Conservation (phyloP, 106 monocot species). For the Dendrobium nobile region DNA sequence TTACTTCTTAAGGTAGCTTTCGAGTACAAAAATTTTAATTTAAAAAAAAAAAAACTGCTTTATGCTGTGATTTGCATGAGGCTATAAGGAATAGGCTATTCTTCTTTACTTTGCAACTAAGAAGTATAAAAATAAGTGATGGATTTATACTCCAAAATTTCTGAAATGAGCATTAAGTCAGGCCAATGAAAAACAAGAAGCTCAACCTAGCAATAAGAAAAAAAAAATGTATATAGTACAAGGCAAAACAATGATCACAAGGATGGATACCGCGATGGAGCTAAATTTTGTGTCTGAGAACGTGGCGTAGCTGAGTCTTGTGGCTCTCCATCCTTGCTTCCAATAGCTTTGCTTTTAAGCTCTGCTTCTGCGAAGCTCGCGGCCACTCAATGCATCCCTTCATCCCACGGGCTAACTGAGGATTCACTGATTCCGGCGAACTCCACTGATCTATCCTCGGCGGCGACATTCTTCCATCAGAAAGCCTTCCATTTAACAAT, state of each 20-base stretch:
- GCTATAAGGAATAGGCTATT: too few species aligned
- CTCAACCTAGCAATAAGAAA: too few species aligned
- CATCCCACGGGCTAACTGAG: slow-evolving; percentile 35
- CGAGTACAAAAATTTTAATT: too few species aligned
- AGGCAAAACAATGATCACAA: neutral
- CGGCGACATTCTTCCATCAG: slow-evolving; percentile 40
- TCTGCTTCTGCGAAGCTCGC: slow-evolving; percentile 31
- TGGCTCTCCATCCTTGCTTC: slow-evolving; percentile 47
- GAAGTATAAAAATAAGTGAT: too few species aligned
- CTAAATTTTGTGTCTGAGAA: slow-evolving; percentile 48
- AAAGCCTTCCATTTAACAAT: slow-evolving; percentile 29
- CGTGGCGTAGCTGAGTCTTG: slow-evolving; percentile 53
- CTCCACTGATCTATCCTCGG: slow-evolving; percentile 32
- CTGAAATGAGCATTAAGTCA: too few species aligned
- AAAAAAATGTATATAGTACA: neutral
- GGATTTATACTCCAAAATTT: too few species aligned
- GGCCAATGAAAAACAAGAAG: too few species aligned
- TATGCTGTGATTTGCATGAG: too few species aligned
- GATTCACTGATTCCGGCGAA: slow-evolving; percentile 56
- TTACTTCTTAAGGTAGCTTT: too few species aligned
- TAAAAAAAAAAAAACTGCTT: too few species aligned
- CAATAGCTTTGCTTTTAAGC: slow-evolving; percentile 46
- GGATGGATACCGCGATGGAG: neutral
- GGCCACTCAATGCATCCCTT: slow-evolving; percentile 47
- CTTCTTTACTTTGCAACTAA: too few species aligned